Evolutionary conservation across 2,329 filamentous ascomycete species (phyloP).

Genomic region (Fusarium ramigenum): DNA sequence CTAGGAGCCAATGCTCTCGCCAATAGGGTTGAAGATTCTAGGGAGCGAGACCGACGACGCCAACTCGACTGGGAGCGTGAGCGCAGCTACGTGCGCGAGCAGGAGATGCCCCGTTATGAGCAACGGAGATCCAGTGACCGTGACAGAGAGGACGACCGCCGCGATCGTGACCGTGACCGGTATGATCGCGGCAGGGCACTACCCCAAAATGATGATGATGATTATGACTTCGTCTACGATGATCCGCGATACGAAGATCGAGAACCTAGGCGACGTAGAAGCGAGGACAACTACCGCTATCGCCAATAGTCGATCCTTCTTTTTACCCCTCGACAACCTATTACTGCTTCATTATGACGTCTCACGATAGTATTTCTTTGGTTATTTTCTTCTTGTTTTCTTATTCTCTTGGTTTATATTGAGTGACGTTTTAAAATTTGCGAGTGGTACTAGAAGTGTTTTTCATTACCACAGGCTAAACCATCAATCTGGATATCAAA

Average conservation of each 20-base stretch:
- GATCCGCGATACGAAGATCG: constrained; percentile 43
- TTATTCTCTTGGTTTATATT: background rate
- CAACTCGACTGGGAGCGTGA: constrained; percentile 52
- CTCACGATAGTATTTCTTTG: constrained; percentile 13
- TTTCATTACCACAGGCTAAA: background rate
- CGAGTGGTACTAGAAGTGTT: background rate
- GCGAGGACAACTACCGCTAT: constrained; percentile 40
- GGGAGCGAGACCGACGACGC: constrained; percentile 46
- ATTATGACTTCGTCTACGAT: constrained; percentile 45
- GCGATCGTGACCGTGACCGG: constrained; percentile 16
- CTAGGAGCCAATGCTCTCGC: constrained; percentile 63
- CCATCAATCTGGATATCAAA: background rate
- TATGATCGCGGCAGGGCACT: constrained; percentile 36
- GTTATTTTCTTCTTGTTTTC: background rate
- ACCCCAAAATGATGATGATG: constrained; percentile 34
- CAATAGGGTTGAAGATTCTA: constrained; percentile 53
- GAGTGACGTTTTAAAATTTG: background rate
- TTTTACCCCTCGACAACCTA: background rate
- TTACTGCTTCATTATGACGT: constrained; percentile 9
- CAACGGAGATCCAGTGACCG: constrained; percentile 23
- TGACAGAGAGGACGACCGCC: constrained; percentile 15
- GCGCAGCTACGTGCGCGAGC: constrained; percentile 44
- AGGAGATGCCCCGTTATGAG: constrained; percentile 42
- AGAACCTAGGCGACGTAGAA: constrained; percentile 35
- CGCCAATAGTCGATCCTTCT: constrained; percentile 23